Evolutionary conservation across 2,329 filamentous ascomycete species (phyloP), one percentile per base, ranked within the genome.

Genomic region (Rosellinia necatrix): DNA sequence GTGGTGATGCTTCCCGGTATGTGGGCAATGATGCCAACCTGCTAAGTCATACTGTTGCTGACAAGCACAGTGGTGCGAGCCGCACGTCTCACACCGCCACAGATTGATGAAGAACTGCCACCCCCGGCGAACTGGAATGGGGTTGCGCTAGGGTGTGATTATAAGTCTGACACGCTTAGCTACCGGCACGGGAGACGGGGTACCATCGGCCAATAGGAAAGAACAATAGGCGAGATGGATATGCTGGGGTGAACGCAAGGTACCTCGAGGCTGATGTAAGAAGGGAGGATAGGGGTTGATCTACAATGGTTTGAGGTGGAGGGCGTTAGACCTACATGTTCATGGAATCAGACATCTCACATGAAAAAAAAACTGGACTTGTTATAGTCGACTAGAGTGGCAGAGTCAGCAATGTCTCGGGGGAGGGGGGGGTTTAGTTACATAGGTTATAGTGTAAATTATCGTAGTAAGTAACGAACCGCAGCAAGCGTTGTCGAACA

Each of bases 391-490:
- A 42, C 3, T 7, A 13, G n/a, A 44, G 8, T 30, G 19, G 2
- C 29, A 21, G 29, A 32, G 38, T 55, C 51, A 50, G 32, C 35
- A 55, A 42, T 10, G 15, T 48, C 29, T 37, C 40, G 37, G 12
- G 29, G 46, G 22, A 37, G 21, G 19, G 17, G 13, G 13, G n/a
- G n/a, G n/a, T n/a, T n/a, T 15, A 27, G 34, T 32, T 32, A 49
- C 38, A 21, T 34, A 35, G 32, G 35, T 35, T 35, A 43, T 59
- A 4, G 10, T 10, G 24, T 25, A 43, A 40, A 44, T 38, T 19
- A 30, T 10, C 37, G 46, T 17, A 24, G 9, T 42, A 24, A 10
- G 37, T 43, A 47, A 3, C 15, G 24, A 22, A 21, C 35, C 13
- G 43, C 9, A 4, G 9, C n/a, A 50, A 34, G 9, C 12, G n/a